A percentile compares a stretch with the other conserved stretches of the same genome.
Conservation (phyloP, 1,139 yeast genomes). For the Candida sp. region DNA sequence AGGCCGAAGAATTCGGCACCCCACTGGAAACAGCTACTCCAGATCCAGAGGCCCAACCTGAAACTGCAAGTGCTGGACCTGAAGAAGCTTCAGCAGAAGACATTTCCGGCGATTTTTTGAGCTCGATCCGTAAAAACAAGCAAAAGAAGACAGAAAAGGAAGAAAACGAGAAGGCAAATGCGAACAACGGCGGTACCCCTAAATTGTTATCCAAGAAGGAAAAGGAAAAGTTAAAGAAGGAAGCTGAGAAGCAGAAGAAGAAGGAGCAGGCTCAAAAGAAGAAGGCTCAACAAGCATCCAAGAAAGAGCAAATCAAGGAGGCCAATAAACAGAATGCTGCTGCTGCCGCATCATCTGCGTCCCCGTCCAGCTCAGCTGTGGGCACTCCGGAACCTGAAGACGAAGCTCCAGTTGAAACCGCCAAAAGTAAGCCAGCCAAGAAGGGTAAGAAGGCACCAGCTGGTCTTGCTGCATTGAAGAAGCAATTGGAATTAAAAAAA, state of each 20-base stretch:
- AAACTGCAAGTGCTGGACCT: conserved; percentile 27
- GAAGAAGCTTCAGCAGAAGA: conserved; percentile 46
- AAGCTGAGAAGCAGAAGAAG: conserved; percentile 93
- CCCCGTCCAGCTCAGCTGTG: conserved; percentile 34
- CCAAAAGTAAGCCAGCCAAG: conserved; percentile 41
- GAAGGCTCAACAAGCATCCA: conserved; percentile 66
- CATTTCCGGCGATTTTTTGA: conserved; percentile 70
- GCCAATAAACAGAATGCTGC: conserved; percentile 62
- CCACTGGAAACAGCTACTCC: conserved; percentile 17
- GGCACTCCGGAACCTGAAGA: conserved; percentile 39
- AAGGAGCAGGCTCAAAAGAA: conserved; percentile 89
- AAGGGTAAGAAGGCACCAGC: conserved; percentile 76
- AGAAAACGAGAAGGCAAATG: conserved; percentile 52
- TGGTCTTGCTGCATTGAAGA: conserved; percentile 79
- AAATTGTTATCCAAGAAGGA: conserved; percentile 92
- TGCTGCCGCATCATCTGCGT: conserved; percentile 46
- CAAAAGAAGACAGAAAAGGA: conserved; percentile 70
- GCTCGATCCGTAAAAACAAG: conserved; percentile 80
- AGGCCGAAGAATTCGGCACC: conserved; percentile 58
- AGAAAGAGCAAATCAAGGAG: conserved; percentile 67
- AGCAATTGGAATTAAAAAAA: conserved; percentile 86
- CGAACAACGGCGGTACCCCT: conserved; percentile 51
- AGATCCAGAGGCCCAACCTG: conserved; percentile 27
- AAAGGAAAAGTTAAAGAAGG: conserved; percentile 97
- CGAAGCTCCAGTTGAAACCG: conserved; percentile 19